Evolutionary conservation across 768 basidiomycete species (phyloP).

Genomic region (Suillus weaverae): DNA sequence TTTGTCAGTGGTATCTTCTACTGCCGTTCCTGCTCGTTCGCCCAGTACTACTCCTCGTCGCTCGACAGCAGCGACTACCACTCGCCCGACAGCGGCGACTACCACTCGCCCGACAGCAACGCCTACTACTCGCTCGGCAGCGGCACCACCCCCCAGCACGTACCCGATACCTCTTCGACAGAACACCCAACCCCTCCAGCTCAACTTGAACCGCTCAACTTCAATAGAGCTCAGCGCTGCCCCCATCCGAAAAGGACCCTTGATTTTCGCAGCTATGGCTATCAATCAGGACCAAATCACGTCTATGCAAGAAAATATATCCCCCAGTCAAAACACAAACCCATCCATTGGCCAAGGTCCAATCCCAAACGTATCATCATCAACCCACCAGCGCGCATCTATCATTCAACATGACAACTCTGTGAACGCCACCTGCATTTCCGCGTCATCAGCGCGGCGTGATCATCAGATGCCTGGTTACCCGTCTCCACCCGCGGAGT

Average conservation of each 20-base stretch:
- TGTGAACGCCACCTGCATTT: constrained; percentile 11
- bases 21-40: not conserved
- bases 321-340: not conserved
- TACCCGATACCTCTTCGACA: constrained; percentile 20
- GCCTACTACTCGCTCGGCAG: constrained; percentile 11
- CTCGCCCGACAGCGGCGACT: constrained; percentile 15
- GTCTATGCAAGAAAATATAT: not conserved
- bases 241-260: constrained; percentile 47
- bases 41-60: too few relatives aligned
- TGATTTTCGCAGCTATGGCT: constrained; percentile 64
- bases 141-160: constrained; percentile 16
- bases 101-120: too few relatives aligned
- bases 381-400: not conserved
- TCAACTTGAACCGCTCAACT: not conserved
- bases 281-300: not conserved
- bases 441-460: constrained; percentile 14
- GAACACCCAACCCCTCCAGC: constrained; percentile 1
- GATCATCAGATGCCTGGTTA: constrained; percentile 11
- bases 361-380: too few relatives aligned
- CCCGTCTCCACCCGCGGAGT: constrained; percentile 31
- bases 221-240: constrained; percentile 16
- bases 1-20: not conserved
- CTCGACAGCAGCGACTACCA: not conserved
- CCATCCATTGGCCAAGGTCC: too few relatives aligned
- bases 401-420: constrained; percentile 21